Base-by-base conservation (phyloP, 495 filamentous ascomycete genomes). In the Hyaloscypha variabilis region DNA sequence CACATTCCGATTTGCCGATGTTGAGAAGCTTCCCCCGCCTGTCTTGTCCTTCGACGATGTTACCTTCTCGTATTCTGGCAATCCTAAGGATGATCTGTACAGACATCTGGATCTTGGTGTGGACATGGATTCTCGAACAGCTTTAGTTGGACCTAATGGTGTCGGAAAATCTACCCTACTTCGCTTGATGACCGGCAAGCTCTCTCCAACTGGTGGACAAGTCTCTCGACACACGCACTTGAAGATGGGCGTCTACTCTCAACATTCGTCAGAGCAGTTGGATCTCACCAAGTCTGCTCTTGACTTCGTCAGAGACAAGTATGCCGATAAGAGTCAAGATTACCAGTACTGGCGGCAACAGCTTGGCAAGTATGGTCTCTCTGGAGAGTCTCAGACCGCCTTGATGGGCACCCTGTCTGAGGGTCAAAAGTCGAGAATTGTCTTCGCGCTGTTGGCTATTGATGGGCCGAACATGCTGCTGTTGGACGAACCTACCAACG, bases 261-360 rank as follows among this genome's bases (percentile, higher is more conserved):
- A 99, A 83, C 95, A 99, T 84, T 97, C 93, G 55, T 91, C 96
- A 21, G 95, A 99, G 77, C 95, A 98, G 80, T 90, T 99, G 49
- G 95, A 99, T 75, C 83, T 99, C 49, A 98, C 92, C 78, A 99
- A 99, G 82, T 97, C 92, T 30, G 90, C 95, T 14, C 84, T 99
- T 49, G 96, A 99, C 77, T 99, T 99, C 73, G 94, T 97, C 62
- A 88, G 95, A 64, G 95, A 98, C 82, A 97, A 95, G 81, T 97
- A 97, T 81, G 77, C 81, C 65, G 83, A 89, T 69, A 91, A 93
- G 78, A 90, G 85, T 63, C 95, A 99, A 76, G 95, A 99, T 75
- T 97, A 97, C 85, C 95, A 99, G 81, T 99, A 96, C 83, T 99
- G 95, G 95, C 85, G 95, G 72, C 96, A 98, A 80, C 93, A 95